Evolutionary conservation across 768 basidiomycete genomes (phyloP).

Genomic region (Pholiota molesta): DNA sequence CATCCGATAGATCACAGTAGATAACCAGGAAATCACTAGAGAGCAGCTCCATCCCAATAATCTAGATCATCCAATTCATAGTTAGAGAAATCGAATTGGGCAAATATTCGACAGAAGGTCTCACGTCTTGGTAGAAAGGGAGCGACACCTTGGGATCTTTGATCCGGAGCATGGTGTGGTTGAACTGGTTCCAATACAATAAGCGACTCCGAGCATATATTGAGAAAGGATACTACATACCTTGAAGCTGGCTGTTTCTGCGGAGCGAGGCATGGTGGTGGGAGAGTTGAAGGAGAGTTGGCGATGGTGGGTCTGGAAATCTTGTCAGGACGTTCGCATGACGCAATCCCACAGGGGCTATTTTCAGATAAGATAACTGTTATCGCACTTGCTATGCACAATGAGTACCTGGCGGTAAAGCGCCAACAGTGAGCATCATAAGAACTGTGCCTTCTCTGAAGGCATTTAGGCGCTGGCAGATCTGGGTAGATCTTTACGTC

Average conservation of each 20-base stretch:
- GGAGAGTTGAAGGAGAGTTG: conserved; percentile 3
- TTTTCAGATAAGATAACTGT: not conserved
- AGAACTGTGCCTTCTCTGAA: too few species aligned
- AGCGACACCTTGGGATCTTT: conserved; percentile 85
- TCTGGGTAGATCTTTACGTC: too few species aligned
- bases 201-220: not conserved
- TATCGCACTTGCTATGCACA: too few species aligned
- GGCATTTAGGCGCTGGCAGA: too few species aligned
- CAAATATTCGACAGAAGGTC: conserved; percentile 14
- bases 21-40: conserved; percentile 38
- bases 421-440: too few species aligned
- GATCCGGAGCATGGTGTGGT: conserved; percentile 88
- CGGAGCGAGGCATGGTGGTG: conserved; percentile 59
- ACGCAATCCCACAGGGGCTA: conserved; percentile 1
- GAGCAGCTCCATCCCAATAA: conserved; percentile 79
- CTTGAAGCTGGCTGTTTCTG: conserved; percentile 69
- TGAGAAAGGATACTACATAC: conserved; percentile 30
- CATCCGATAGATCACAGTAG: not conserved
- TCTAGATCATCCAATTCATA: conserved; percentile 29
- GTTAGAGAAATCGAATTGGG: too few species aligned
- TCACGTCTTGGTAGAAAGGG: conserved; percentile 76
- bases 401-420: too few species aligned
- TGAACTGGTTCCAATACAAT: conserved; percentile 50
- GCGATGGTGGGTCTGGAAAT: not conserved
- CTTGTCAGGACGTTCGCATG: not conserved